Conservation (phyloP, 306 rosid species). For the Cajanus cajan region DNA sequence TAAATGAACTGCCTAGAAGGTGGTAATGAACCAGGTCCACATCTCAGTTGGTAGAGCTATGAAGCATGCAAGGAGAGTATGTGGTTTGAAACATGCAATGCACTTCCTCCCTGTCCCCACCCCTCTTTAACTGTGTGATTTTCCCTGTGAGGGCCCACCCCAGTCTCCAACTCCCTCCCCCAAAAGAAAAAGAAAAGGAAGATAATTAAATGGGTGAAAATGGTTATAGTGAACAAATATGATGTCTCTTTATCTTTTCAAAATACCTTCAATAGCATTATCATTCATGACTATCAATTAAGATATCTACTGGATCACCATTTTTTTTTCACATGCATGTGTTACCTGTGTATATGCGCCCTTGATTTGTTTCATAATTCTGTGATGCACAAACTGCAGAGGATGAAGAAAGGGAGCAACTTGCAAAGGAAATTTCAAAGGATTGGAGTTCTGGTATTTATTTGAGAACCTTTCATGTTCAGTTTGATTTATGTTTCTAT, state of each 20-base stretch:
- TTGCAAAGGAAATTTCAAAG: constrained; percentile 86
- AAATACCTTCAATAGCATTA: neutral
- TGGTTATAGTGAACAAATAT: neutral
- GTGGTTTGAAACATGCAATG: neutral
- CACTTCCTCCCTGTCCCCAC: neutral
- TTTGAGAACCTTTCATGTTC: constrained; percentile 1
- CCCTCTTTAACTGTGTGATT: neutral
- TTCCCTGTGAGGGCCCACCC: neutral
- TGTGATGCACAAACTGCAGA: constrained; percentile 48
- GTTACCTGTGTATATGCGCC: neutral
- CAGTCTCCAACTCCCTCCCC: too few relatives aligned
- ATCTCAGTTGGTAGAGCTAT: neutral
- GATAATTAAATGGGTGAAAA: neutral
- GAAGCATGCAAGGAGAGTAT: neutral
- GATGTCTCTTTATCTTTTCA: neutral
- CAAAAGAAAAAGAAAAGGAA: too few relatives aligned
- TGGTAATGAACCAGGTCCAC: neutral
- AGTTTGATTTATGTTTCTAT: neutral
- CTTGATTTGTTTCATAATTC: constrained; percentile 9
- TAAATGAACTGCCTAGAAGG: neutral
- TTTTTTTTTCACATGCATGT: neutral
- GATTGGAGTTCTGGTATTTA: constrained; percentile 90
- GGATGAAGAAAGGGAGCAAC: constrained; percentile 93
- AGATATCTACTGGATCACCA: constrained; percentile 6
- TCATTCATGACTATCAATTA: constrained; percentile 15